Percentiles rank a stretch among this genome's conserved stretches.
Conservation (phyloP, 805 yeast species). For the Candida loeiensis region DNA sequence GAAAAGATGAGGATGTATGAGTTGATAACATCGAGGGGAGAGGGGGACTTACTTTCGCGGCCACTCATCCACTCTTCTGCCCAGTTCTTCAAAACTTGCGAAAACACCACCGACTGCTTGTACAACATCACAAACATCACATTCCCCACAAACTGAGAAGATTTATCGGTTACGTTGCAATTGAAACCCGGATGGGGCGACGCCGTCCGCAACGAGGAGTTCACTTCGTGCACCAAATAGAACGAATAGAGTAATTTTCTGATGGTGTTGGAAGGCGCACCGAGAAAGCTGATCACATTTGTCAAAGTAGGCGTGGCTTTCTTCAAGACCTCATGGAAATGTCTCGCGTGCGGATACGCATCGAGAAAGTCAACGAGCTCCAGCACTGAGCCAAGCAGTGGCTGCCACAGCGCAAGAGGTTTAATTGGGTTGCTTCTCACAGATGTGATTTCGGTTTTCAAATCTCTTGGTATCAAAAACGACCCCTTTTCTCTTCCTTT, state of each 20-base stretch:
- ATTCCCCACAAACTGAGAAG: conserved; percentile 13
- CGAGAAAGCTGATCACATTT: background rate
- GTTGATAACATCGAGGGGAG: conserved; percentile 12
- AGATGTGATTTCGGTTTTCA: background rate
- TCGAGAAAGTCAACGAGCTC: too few species aligned
- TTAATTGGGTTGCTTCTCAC: too few species aligned
- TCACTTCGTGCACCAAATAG: conserved; percentile 14
- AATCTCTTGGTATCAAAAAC: background rate
- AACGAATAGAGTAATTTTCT: background rate
- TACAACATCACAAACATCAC: conserved; percentile 20
- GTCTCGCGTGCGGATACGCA: too few species aligned
- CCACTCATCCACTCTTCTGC: background rate
- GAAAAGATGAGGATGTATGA: conserved; percentile 18
- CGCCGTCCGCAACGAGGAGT: conserved; percentile 10
- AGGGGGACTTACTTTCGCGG: background rate
- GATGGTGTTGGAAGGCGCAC: background rate
- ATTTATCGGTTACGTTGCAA: conserved; percentile 12
- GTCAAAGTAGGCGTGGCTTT: background rate
- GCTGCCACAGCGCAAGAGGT: too few species aligned
- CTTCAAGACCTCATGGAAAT: background rate
- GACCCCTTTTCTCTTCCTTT: background rate
- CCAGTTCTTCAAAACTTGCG: background rate
- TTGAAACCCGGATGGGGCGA: conserved; percentile 24
- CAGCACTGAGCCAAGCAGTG: too few species aligned
- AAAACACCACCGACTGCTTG: conserved; percentile 7